phyloP scores from a whole-genome alignment of 2,329 filamentous ascomycete species.

The Sporothrix pallida region DNA sequence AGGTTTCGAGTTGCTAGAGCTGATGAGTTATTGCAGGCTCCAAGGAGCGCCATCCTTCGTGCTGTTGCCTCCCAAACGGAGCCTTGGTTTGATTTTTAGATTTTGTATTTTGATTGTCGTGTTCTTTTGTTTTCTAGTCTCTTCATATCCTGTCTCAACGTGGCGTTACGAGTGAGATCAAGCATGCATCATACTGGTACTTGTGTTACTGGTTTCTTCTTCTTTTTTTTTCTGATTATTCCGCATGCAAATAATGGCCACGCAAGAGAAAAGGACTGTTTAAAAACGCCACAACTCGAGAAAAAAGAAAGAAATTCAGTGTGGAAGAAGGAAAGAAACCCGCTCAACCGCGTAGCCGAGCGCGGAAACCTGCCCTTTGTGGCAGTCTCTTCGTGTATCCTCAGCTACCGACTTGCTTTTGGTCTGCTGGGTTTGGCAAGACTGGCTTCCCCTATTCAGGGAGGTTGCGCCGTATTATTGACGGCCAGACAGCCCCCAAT shows the following conservation, averaged over 20 bases:
- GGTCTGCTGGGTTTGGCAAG: no score
- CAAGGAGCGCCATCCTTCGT: neutral
- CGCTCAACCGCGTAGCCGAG: conserved; percentile 30
- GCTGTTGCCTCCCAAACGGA: neutral
- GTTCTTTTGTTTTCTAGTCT: neutral
- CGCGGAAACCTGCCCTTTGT: conserved; percentile 23
- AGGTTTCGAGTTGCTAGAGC: conserved; percentile 2
- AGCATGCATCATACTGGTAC: neutral
- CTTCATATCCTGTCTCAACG: neutral
- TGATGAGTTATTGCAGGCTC: neutral
- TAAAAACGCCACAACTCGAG: neutral
- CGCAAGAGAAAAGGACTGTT: neutral
- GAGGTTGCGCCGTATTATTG: neutral
- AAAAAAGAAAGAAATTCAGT: neutral
- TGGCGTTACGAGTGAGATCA: neutral
- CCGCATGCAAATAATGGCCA: no score
- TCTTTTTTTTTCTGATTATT: no score
- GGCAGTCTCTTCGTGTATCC: neutral
- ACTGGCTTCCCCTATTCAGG: neutral
- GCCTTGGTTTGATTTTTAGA: neutral
- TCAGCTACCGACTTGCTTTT: no score
- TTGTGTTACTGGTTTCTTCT: no score
- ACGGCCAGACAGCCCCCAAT: neutral
- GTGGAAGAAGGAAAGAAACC: neutral
- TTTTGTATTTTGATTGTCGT: neutral